Base-by-base conservation (phyloP, 2,329 filamentous ascomycete genomes). In the Verticillium alfalfae region DNA sequence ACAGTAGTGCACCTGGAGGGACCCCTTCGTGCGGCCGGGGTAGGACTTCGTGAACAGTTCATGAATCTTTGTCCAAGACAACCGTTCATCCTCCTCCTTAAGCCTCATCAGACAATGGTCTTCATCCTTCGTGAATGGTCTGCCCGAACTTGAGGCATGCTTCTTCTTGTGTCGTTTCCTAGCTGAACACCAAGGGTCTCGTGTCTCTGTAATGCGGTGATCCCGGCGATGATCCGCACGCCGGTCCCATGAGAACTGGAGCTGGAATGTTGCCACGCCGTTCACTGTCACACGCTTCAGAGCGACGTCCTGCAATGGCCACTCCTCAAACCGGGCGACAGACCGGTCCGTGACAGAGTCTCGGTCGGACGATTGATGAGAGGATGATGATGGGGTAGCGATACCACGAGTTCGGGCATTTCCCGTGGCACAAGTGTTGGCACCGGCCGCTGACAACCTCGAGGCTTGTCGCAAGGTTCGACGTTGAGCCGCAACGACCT, bases 51-150 rank as follows among this genome's bases (percentile, higher is more conserved):
- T 58, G 60, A 58, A 61, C 56, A 34, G 34, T 54, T n/a, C 58
- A 34, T 58, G 60, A 41, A 61, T 61, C n/a, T 61, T 56, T 45
- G 39, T 41, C 60, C 60, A 61, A 36, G 60, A 34, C 45, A 61
- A 39, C 55, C 60, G 18, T 57, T 34, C 54, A 39, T 58, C 26
- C 26, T 31, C 22, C 56, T 56, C 45, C 60, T 61, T 61, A 15
- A 56, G 41, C 49, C 58, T 37, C 34, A 58, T 41, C 15, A 61
- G 60, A 34, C 52, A 57, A 41, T 16, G 26, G 36, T 58, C 56
- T 36, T 61, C 60, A n/a, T 61, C 38, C 22, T 26, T 37, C 36
- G 60, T 58, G 52, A 61, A 58, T 18, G 34, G 56, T 45, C 15
- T n/a, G 18, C 39, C 39, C 39, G 39, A 45, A 45, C 39, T 45